phyloP scores from a whole-genome alignment of 768 basidiomycete genomes.

The Dioszegia crocea region DNA sequence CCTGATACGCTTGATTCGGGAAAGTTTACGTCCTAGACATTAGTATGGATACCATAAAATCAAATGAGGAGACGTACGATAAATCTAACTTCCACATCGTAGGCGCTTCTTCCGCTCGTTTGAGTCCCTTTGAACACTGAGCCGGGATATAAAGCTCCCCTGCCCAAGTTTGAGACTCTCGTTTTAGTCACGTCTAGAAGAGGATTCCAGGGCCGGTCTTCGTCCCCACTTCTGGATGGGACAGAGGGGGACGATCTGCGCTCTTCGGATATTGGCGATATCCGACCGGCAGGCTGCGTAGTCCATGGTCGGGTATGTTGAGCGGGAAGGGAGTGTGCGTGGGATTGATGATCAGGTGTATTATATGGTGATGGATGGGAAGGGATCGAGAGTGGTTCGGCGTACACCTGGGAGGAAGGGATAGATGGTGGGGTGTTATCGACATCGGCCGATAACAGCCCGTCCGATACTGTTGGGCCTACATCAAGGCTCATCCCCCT shows the following conservation, averaged over 20 bases:
- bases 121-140: conserved; percentile 86
- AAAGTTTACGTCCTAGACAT: conserved; percentile 79
- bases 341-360: neutral
- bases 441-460: too few species aligned
- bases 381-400: neutral
- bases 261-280: conserved; percentile 4
- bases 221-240: neutral
- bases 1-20: conserved; percentile 79
- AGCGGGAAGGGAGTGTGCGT: conserved; percentile 33
- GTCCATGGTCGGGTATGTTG: conserved; percentile 30
- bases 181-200: conserved; percentile 37
- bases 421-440: too few species aligned
- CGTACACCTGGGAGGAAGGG: neutral
- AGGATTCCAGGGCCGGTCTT: conserved; percentile 33
- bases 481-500: neutral
- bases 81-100: conserved; percentile 89
- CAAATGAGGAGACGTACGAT: conserved; percentile 59
- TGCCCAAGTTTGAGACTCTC: conserved; percentile 30
- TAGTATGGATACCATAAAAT: neutral
- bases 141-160: conserved; percentile 65
- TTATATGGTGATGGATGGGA: neutral
- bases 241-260: neutral
- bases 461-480: too few species aligned
- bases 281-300: neutral
- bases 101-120: conserved; percentile 87